These are phyloP conservation scores for Darksidea phi DNA, from an alignment of 495 filamentous ascomycete genomes.

Conservation along the genomic window DNA sequence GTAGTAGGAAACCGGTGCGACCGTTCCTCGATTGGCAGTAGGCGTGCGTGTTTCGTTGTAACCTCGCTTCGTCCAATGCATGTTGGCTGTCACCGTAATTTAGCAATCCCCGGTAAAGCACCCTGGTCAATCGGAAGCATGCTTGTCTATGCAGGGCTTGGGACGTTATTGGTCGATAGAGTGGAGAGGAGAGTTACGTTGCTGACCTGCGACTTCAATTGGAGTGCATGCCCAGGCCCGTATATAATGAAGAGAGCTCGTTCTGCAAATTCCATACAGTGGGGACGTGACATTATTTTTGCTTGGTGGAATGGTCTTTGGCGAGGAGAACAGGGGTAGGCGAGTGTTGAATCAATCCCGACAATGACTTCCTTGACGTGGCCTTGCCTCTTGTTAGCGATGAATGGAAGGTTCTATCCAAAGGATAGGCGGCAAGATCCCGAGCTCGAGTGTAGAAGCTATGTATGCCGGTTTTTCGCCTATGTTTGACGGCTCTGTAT, in stretches of 20 bases:
- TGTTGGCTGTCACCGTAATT: conserved; percentile 29
- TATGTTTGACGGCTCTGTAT: too few species aligned
- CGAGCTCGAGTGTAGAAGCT: too few species aligned
- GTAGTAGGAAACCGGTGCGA: neutral
- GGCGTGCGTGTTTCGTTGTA: conserved; percentile 14
- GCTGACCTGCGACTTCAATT: neutral
- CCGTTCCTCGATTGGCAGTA: neutral
- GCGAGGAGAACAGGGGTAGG: too few species aligned
- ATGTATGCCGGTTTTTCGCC: too few species aligned
- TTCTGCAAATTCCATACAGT: neutral
- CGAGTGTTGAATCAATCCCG: too few species aligned
- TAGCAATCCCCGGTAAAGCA: neutral
- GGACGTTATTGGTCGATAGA: conserved; percentile 7
- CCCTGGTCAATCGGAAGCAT: conserved; percentile 1
- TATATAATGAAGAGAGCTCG: conserved; percentile 17
- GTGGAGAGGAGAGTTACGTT: conserved; percentile 9
- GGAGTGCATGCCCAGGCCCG: conserved; percentile 11
- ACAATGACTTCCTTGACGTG: too few species aligned
- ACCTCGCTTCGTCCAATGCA: conserved; percentile 13
- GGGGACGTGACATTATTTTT: too few species aligned
- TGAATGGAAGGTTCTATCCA: too few species aligned
- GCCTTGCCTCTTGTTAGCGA: too few species aligned
- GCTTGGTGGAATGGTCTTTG: too few species aligned
- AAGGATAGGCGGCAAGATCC: too few species aligned
- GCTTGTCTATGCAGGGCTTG: conserved; percentile 20